These are phyloP conservation scores for Pseudotulostoma volvatum DNA, from an alignment of 495 filamentous ascomycete species.

Conservation along the genomic window DNA sequence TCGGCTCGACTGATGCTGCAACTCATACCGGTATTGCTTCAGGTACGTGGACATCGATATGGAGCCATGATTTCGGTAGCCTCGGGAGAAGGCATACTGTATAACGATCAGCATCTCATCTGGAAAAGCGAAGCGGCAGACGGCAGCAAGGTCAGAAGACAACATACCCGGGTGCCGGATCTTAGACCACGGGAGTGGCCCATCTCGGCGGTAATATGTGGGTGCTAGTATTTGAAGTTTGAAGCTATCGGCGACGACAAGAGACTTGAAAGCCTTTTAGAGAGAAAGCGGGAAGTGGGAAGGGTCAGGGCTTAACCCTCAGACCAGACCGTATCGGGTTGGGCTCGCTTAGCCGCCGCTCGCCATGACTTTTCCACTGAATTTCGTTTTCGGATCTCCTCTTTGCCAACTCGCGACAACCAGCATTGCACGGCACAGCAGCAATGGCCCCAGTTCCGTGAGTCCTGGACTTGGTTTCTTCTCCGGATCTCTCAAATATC, in stretches of 20 bases:
- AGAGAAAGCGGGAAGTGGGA: conserved; percentile 18
- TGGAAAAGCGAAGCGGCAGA: conserved; percentile 97
- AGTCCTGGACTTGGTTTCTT: no score
- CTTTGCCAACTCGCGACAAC: conserved; percentile 19
- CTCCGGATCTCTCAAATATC: no score
- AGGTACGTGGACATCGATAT: conserved; percentile 87
- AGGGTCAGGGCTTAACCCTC: conserved; percentile 8
- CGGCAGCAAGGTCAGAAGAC: conserved; percentile 16
- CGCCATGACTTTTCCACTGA: conserved; percentile 3
- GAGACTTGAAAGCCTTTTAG: conserved; percentile 11
- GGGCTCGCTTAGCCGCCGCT: no score
- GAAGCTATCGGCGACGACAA: conserved; percentile 26
- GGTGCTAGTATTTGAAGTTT: conserved; percentile 18
- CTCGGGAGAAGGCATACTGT: conserved; percentile 80
- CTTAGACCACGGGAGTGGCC: conserved; percentile 93
- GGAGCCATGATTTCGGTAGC: conserved; percentile 84
- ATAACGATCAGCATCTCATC: conserved; percentile 2
- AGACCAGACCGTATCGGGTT: conserved; percentile 9
- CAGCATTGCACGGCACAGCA: conserved; percentile 18
- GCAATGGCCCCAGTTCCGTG: conserved; percentile 38
- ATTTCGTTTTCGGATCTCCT: conserved; percentile 14
- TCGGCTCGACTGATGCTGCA: neutral
- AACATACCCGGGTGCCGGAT: conserved; percentile 72
- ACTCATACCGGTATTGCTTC: conserved; percentile 62
- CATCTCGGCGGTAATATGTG: conserved; percentile 48